Base-by-base conservation (phyloP, 495 filamentous ascomycete genomes). In the Pseudoneurospora amorphoporcata region DNA sequence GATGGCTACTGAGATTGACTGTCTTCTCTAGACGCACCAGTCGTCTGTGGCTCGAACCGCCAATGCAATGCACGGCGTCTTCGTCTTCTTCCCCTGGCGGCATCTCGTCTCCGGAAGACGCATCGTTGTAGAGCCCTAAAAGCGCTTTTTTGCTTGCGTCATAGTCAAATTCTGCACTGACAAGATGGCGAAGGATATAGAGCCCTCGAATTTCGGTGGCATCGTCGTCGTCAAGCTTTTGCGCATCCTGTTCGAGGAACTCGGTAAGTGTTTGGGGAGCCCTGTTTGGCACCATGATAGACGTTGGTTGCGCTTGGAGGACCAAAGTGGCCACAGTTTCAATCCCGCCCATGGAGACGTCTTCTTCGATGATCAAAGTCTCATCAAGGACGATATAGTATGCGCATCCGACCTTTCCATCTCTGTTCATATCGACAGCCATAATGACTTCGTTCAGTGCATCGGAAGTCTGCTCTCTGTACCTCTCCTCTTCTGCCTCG, bases 321-420 rank as follows among this genome's bases (percentile, higher is more conserved):
- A 92, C 89, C 75, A 99, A 87, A 86, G 81, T 88, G 77, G 96
- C 89, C 37, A 97, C 84, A 32, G 89, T 84, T 43, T 95, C 92
- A 17, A 90, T 79, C 8, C 87, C 88, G 3, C 91, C 91, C 65
- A 90, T 84, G 42, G 87, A 86, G n/a, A 92, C 86, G 77, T 98
- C 95, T 75, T 94, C 90, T 76, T 97, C 88, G 68, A 98, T 81
- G 40, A 91, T 92, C 14, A 99, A 80, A 68, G 84, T 90, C 78
- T 93, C 90, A 40, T 97, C 89, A 53, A 87, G 81, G 4, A 89
- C 90, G 29, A 91, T 84, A 80, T 95, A 99, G 80, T 95, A 97
- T 35, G 92, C 90, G 78, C 94, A 98, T 6, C 95, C 95, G 16
- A 98, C 85, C 0, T 87, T 91, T 0, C 87, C 90, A 16, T 88